These are phyloP conservation scores for Apiotrichum montevideense DNA, from an alignment of 1,284 basidiomycete genomes.

Conservation along the genomic window DNA sequence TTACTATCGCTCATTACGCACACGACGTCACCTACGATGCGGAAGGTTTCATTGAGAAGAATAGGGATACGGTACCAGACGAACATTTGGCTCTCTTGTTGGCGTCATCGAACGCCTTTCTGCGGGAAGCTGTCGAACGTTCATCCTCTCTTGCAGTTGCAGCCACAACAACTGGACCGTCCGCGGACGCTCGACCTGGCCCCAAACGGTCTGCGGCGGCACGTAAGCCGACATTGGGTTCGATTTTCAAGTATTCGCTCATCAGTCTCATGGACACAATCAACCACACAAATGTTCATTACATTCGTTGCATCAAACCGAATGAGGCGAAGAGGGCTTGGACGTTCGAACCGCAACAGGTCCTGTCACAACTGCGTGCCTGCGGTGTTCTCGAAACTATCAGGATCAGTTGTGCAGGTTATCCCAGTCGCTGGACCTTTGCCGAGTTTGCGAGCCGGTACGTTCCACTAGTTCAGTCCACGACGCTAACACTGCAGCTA, in stretches of 20 bases:
- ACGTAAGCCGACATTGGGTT: slow-evolving; percentile 93
- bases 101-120: slow-evolving; percentile 79
- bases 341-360: slow-evolving; percentile 95
- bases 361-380: slow-evolving; percentile 88
- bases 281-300: slow-evolving; percentile 95
- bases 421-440: slow-evolving; percentile 98
- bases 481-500: slow-evolving; percentile 56
- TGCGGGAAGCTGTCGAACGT: slow-evolving; percentile 88
- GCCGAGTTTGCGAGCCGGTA: slow-evolving; percentile 98
- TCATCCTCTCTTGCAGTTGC: slow-evolving; percentile 61
- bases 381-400: slow-evolving; percentile 99
- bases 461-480: slow-evolving; percentile 24
- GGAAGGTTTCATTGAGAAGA: slow-evolving; percentile 98
- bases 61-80: slow-evolving; percentile 96
- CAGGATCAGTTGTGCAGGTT: slow-evolving; percentile 96
- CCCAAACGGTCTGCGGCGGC: slow-evolving; percentile 52
- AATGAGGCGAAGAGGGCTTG: slow-evolving; percentile 95
- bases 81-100: slow-evolving; percentile 88
- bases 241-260: slow-evolving; percentile 95
- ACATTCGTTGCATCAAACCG: slow-evolving; percentile 99
- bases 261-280: slow-evolving; percentile 96
- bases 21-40: slow-evolving; percentile 97
- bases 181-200: background rate
- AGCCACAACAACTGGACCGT: slow-evolving; percentile 16
- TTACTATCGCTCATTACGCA: slow-evolving; percentile 98